Evolutionary conservation across 768 basidiomycete species (phyloP).

Genomic region (Amanita muscaria): DNA sequence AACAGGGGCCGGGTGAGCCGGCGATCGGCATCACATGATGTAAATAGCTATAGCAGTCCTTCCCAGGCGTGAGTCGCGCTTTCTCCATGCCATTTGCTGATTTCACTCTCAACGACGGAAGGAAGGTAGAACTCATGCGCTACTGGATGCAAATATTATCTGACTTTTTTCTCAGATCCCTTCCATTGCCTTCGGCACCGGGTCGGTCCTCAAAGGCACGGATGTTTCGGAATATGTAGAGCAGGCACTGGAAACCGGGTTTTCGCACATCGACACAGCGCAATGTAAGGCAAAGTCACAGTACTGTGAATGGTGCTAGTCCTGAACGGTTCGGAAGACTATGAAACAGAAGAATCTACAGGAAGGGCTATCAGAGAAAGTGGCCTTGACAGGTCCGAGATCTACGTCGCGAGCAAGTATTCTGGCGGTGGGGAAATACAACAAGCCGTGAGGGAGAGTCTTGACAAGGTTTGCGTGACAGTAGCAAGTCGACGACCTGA

Average conservation of each 20-base stretch:
- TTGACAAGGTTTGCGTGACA: conserved; percentile 34
- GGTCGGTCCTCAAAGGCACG: conserved; percentile 33
- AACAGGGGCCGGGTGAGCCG: too few relatives aligned
- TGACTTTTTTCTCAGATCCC: conserved; percentile 36
- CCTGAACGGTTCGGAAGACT: too few relatives aligned
- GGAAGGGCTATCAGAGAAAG: conserved; percentile 37
- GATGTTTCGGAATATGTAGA: conserved; percentile 47
- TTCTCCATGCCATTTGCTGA: conserved; percentile 31
- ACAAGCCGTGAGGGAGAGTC: conserved; percentile 35
- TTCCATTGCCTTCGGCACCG: conserved; percentile 54
- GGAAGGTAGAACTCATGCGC: conserved; percentile 20
- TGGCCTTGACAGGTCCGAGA: conserved; percentile 33
- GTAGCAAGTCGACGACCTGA: not conserved
- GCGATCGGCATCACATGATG: too few relatives aligned
- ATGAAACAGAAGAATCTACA: conserved; percentile 27
- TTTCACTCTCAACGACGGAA: conserved; percentile 32
- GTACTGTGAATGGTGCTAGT: too few relatives aligned
- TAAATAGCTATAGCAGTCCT: too few relatives aligned
- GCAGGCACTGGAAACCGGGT: conserved; percentile 51
- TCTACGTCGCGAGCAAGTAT: conserved; percentile 54
- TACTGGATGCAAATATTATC: not conserved
- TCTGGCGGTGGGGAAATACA: conserved; percentile 26
- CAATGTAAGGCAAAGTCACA: conserved; percentile 35
- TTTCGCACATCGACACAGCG: conserved; percentile 58
- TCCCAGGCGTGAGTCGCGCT: not conserved